These are phyloP conservation scores for Crithidia expoeki DNA, from an alignment of 208 protist genomes.

Conservation along the genomic window DNA sequence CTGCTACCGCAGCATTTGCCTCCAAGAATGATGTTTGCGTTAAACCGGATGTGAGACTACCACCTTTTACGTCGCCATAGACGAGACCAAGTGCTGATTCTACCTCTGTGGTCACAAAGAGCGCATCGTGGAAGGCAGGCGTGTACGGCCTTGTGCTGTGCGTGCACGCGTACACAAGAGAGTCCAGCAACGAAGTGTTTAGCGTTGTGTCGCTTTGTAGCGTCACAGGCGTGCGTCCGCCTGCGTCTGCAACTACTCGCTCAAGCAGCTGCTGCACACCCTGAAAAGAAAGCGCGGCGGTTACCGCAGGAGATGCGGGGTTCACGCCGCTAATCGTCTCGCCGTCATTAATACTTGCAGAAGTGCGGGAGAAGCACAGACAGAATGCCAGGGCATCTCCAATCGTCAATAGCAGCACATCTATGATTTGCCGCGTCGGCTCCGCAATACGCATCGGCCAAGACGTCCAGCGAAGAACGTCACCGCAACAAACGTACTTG, in stretches of 20 bases:
- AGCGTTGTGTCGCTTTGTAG: background rate
- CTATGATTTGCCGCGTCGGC: conserved; percentile 13
- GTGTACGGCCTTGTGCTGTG: conserved; percentile 32
- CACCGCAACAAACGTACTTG: background rate
- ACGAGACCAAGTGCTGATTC: conserved; percentile 14
- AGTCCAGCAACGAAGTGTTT: background rate
- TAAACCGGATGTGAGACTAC: too few relatives aligned
- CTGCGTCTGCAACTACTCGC: conserved; percentile 8
- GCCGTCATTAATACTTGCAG: background rate
- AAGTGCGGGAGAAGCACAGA: conserved; percentile 39
- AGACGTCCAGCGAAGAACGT: conserved; percentile 22
- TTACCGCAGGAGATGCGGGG: background rate
- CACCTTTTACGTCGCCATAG: too few relatives aligned
- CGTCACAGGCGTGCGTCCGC: background rate
- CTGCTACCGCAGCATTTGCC: background rate
- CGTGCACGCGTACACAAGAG: conserved; percentile 19
- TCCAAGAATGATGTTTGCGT: background rate
- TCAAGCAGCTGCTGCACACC: conserved; percentile 15
- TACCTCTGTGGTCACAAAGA: conserved; percentile 22
- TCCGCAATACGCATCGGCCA: conserved; percentile 25
- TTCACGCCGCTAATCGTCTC: background rate
- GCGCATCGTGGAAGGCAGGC: conserved; percentile 26
- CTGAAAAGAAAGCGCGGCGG: conserved; percentile 9
- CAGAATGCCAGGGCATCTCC: conserved; percentile 53
- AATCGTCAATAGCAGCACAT: conserved; percentile 54